Base-by-base conservation (phyloP, 192 early-diverging fungal species). In the Coemansia sp. region DNA sequence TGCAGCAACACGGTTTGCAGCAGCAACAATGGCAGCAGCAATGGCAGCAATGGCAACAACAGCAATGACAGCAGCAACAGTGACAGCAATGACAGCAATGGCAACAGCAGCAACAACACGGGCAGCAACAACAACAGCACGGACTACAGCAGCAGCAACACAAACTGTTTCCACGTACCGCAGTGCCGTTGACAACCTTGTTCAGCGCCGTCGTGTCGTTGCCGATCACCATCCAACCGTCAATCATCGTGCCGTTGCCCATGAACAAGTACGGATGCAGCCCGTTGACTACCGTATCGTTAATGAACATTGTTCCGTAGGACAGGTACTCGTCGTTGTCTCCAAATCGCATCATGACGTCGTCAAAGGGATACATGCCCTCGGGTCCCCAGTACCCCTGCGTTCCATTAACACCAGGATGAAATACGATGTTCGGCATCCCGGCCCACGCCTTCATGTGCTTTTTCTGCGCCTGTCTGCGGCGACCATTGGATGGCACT, bases 1-100 rank as follows among this genome's bases (percentile, higher is more conserved):
- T 67, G 59, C 75, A 77, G 21, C 75, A 77, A 23, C 75, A 77
- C 10, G 75, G 75, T 22, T 77, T 59, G 59, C 75, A 77, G 14
- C 75, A 77, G 29, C 75, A 77, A 21, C 75, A 77, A 41, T 77
- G 75, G 58, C 75, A 77, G 50, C 75, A 77, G 59, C 75, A 77
- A 47, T 77, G 75, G 62, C 75, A 77, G 32, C 75, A 77, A 17
- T 77, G 62, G 59, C 75, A 68, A 45, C 66, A 61, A 60, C 66
- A 68, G 51, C 58, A 67, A 17, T 71, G 63, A 59, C 71, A 66
- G 65, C 71, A 67, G 53, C 64, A 63, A 21, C 64, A 73, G 39
- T 67, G 60, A 24, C 60, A 67, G 39, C 60, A 67, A 35, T 64
- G 64, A 21, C 62, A 64, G 52, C 69, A 71, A 39, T 60, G 65